Evolutionary conservation across 805 yeast genomes (phyloP).

Genomic region (Cyberlindnera suaveolens): DNA sequence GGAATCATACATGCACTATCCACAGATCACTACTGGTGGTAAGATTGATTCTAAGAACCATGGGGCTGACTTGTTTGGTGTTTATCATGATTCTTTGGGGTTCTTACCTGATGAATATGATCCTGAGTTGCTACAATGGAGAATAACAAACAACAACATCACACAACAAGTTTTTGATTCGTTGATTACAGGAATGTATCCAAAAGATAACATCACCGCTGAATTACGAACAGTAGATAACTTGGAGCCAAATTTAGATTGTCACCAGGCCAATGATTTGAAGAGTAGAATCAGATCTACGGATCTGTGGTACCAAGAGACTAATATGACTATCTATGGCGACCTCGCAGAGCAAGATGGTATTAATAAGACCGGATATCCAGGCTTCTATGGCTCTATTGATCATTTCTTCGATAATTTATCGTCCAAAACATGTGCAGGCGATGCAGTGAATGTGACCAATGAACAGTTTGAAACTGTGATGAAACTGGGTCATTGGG

Average conservation of each 20-base stretch:
- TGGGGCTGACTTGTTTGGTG: slow-evolving; percentile 32
- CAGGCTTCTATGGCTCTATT: slow-evolving; percentile 26
- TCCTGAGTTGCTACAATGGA: slow-evolving; percentile 23
- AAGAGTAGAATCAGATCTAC: slow-evolving; percentile 23
- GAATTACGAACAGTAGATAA: slow-evolving; percentile 31
- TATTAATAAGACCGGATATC: slow-evolving; percentile 13
- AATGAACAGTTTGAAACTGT: slow-evolving; percentile 31
- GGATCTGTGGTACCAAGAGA: slow-evolving; percentile 31
- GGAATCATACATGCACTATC: slow-evolving; percentile 26
- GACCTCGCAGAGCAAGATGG: slow-evolving; percentile 22
- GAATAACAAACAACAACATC: slow-evolving; percentile 34
- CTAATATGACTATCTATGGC: slow-evolving; percentile 23
- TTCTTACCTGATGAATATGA: slow-evolving; percentile 31
- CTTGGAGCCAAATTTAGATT: slow-evolving; percentile 30
- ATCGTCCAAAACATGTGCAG: slow-evolving; percentile 34
- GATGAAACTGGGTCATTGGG: slow-evolving; percentile 38
- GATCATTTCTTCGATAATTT: slow-evolving; percentile 39
- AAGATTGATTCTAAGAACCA: slow-evolving; percentile 33
- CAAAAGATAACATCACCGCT: slow-evolving; percentile 25
- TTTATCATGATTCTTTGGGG: slow-evolving; percentile 30
- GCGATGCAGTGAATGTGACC: slow-evolving; percentile 28
- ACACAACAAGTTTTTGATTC: slow-evolving; percentile 36
- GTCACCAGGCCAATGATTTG: slow-evolving; percentile 27
- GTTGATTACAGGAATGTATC: slow-evolving; percentile 33
- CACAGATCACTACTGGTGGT: slow-evolving; percentile 36